Evolutionary conservation across 202 grass and related monocot genomes (phyloP), one percentile per base, ranked within the genome.

Genomic region (Zoysia matrella): DNA sequence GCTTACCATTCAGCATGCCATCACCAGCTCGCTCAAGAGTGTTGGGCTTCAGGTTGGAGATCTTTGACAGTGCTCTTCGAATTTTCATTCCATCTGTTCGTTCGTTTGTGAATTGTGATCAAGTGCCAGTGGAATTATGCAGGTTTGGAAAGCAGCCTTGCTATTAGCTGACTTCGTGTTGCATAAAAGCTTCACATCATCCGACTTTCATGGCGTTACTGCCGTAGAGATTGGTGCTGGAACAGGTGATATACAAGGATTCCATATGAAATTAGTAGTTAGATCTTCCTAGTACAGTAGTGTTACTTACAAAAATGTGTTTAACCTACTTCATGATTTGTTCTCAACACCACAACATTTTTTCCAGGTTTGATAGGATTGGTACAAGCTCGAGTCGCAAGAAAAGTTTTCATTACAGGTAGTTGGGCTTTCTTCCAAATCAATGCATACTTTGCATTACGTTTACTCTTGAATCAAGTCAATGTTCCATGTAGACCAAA

Each of bases 81-180:
- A 8, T 47, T 43, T 45, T 18, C 80, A 44, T 67, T 6, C 55
- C 3, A 3, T 73, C 18, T 14, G 22, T 13, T n/a, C 0, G 30
- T 41, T 72, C 50, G 11, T 44, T 36, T 67, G 1, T 71, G 42
- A 4, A 18, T 16, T 71, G 2, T 64, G 42, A 30, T 67, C 69
- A 41, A 10, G 47, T 72, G 2, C 7, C 67, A 0, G 47, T 77
- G 49, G 10, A 76, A 7, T 1, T 69, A 42, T 58, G 14, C 69
- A 98, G 95, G 90, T 98, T 60, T 94, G 95, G 95, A 98, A 90
- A 74, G 95, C 88, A 7, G 75, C 88, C 16, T 82, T 94, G 41
- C 64, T 93, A 66, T 39, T 98, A 48, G 70, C 92, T 0, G 92
- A 98, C 82, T 91, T 94, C 57, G 65, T 94, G 65, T 47, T 94